phyloP scores from a whole-genome alignment of 768 basidiomycete genomes.

The Tylopilus sp. region DNA sequence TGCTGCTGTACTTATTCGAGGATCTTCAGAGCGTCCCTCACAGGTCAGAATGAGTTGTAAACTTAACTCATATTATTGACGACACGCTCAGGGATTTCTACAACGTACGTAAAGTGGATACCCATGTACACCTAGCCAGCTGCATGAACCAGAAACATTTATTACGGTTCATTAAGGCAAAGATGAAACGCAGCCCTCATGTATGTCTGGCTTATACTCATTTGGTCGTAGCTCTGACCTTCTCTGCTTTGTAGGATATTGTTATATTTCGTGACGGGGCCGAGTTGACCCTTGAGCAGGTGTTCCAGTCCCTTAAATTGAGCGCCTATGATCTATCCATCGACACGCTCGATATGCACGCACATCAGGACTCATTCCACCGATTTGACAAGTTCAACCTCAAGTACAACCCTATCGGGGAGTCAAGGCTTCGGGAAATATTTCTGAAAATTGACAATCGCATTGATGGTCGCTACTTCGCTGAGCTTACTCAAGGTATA shows the following conservation, averaged over 20 bases:
- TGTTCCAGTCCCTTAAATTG: slow-evolving; percentile 93
- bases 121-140: slow-evolving; percentile 97
- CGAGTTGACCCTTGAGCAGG: slow-evolving; percentile 83
- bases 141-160: slow-evolving; percentile 99
- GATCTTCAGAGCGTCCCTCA: slow-evolving; percentile 29
- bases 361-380: slow-evolving; percentile 96
- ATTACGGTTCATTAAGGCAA: slow-evolving; percentile 97
- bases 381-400: slow-evolving; percentile 98
- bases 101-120: slow-evolving; percentile 97
- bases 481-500: slow-evolving; percentile 87
- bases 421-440: slow-evolving; percentile 91
- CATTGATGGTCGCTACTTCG: slow-evolving; percentile 88
- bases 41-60: slow-evolving; percentile 16
- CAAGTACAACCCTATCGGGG: slow-evolving; percentile 96
- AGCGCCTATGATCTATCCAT: slow-evolving; percentile 98
- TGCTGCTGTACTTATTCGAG: slow-evolving; percentile 2
- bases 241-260: slow-evolving; percentile 62
- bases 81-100: slow-evolving; percentile 82
- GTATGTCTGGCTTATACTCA: slow-evolving; percentile 38
- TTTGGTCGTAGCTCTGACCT: not conserved
- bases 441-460: slow-evolving; percentile 98
- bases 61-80: slow-evolving; percentile 1
- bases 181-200: slow-evolving; percentile 86
- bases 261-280: slow-evolving; percentile 94
- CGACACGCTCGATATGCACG: slow-evolving; percentile 99